phyloP scores from a whole-genome alignment of 2,329 filamentous ascomycete species.

The Arthrinium phaeospermum region DNA sequence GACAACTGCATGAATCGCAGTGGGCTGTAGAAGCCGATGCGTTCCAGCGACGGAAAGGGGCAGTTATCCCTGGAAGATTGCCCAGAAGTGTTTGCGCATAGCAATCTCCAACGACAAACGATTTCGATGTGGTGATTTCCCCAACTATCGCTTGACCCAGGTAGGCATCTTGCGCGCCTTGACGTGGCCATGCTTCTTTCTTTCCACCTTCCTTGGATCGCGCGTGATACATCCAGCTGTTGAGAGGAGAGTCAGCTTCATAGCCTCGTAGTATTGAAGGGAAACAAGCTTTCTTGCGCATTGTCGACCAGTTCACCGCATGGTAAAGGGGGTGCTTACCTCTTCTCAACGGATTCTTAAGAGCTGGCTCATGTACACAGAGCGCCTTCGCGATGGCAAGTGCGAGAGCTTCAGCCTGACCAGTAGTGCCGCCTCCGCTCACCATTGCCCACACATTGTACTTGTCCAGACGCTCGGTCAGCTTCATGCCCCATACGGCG shows the following conservation, averaged over 20 bases:
- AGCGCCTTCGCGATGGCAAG: constrained; percentile 88
- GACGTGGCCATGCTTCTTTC: constrained; percentile 95
- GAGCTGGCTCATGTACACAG: constrained; percentile 85
- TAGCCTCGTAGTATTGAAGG: not conserved
- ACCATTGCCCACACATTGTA: constrained; percentile 95
- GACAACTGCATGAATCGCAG: not conserved
- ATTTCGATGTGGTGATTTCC: constrained; percentile 16
- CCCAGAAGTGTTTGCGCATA: constrained; percentile 9
- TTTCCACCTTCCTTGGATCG: constrained; percentile 90
- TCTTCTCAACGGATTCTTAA: constrained; percentile 86
- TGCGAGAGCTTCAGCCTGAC: constrained; percentile 93
- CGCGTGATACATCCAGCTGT: constrained; percentile 91
- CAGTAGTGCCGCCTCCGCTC: constrained; percentile 86
- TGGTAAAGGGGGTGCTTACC: constrained; percentile 59
- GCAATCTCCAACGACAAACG: not conserved
- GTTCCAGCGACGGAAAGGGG: constrained; percentile 1
- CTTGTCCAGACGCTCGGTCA: constrained; percentile 84
- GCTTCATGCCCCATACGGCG: constrained; percentile 87
- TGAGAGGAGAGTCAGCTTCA: constrained; percentile 23
- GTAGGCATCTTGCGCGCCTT: constrained; percentile 98
- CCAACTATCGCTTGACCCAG: constrained; percentile 83
- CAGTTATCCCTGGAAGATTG: constrained; percentile 22
- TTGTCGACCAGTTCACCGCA: not conserved
- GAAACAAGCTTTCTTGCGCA: not conserved
- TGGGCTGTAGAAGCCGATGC: constrained; percentile 1